Percentiles rank a stretch among this genome's conserved stretches.
These are phyloP conservation scores for Gracilaria caudata DNA, from an alignment of 23 red algal genomes.

Conservation along the genomic window DNA sequence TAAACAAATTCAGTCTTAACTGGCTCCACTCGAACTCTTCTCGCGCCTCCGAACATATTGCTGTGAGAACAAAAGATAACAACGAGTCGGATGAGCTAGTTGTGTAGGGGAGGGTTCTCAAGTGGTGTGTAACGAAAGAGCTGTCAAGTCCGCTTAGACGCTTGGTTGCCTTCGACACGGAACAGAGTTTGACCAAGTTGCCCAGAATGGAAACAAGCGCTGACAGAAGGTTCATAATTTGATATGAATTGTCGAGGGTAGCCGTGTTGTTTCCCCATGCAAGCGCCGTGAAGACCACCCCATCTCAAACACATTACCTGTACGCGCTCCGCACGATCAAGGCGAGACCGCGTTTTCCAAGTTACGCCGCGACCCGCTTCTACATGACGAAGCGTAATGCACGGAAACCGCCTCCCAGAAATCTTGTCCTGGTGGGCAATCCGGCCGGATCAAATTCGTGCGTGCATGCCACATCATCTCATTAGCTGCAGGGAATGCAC, in stretches of 20 bases:
- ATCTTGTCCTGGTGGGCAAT: no score
- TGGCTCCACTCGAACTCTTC: conserved; percentile 30
- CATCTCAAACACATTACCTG: not conserved
- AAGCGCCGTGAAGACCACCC: not conserved
- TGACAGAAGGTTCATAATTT: not conserved
- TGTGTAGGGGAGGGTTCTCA: not conserved
- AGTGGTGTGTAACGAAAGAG: not conserved
- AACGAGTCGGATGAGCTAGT: not conserved
- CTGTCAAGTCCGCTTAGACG: not conserved
- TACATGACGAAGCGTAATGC: no score
- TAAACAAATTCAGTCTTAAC: conserved; percentile 97
- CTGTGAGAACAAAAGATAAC: not conserved
- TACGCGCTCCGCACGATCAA: no score
- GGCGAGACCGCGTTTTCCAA: no score
- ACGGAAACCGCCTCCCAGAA: no score
- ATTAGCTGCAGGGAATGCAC: no score
- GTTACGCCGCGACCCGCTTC: no score
- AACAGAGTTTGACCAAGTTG: not conserved
- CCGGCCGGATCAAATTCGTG: no score
- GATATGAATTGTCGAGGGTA: not conserved
- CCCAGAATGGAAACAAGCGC: conserved; percentile 27
- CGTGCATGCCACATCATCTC: no score
- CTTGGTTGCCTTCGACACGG: not conserved
- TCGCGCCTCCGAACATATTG: conserved; percentile 29
- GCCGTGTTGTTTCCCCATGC: not conserved